phyloP scores from a whole-genome alignment of 2,329 filamentous ascomycete species.

The Domatiomyces globalis region DNA sequence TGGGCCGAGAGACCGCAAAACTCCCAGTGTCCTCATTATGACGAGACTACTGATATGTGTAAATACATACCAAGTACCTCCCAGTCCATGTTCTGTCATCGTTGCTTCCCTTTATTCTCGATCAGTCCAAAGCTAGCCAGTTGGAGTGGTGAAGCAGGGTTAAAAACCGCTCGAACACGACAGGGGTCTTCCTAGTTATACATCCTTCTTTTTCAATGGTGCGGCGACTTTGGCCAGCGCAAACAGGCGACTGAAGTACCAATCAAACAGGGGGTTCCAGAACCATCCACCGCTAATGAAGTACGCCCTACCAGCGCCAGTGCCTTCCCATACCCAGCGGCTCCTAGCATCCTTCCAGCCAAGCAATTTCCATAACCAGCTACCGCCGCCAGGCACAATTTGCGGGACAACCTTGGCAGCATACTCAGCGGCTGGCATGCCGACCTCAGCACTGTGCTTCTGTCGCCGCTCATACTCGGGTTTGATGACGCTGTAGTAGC shows the following conservation, averaged over 20 bases:
- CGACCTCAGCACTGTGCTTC: slow-evolving; percentile 12
- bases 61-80: no score
- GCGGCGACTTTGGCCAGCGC: slow-evolving; percentile 3
- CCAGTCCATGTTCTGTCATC: no score
- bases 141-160: no score
- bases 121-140: no score
- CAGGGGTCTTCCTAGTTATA: not conserved
- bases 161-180: no score
- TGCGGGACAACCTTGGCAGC: slow-evolving; percentile 14
- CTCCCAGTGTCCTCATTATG: no score
- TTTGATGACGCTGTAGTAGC: slow-evolving; percentile 9
- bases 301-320: slow-evolving; percentile 12
- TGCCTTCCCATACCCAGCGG: slow-evolving; percentile 15
- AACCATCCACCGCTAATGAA: slow-evolving; percentile 10
- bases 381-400: slow-evolving; percentile 12
- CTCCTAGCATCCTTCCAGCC: slow-evolving; percentile 13
- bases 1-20: not conserved
- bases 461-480: slow-evolving; percentile 10
- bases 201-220: slow-evolving; percentile 3
- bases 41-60: no score
- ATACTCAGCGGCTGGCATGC: slow-evolving; percentile 11
- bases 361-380: slow-evolving; percentile 11
- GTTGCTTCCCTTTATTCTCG: no score
- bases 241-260: slow-evolving; percentile 9
- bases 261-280: slow-evolving; percentile 11